Conservation (phyloP, 305 asterid genomes). For the Fraxinus albicans region DNA sequence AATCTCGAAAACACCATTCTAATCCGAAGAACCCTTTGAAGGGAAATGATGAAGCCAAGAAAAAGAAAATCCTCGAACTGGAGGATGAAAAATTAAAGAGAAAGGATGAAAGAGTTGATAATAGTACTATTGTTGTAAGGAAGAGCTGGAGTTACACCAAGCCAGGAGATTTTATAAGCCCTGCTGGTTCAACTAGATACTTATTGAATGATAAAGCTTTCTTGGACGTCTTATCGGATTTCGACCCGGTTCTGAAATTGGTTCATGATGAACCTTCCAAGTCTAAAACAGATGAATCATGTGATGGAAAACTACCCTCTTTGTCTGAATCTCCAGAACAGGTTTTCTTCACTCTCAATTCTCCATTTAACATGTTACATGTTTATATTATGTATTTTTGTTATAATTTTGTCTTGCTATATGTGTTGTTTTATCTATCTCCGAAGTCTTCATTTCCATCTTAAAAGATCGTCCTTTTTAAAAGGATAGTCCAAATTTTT, state of each 20-base stretch:
- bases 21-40: slow-evolving; percentile 11
- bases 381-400: background rate
- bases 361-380: background rate
- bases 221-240: slow-evolving; percentile 37
- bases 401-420: background rate
- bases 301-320: slow-evolving; percentile 22
- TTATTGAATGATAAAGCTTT: slow-evolving; percentile 54
- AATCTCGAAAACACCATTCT: slow-evolving; percentile 25
- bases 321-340: slow-evolving; percentile 35
- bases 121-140: slow-evolving; percentile 1
- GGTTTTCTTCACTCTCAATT: slow-evolving; percentile 29
- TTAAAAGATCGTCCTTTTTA: background rate
- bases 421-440: background rate
- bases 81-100: background rate
- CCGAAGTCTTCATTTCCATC: background rate
- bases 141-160: slow-evolving; percentile 61
- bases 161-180: slow-evolving; percentile 67
- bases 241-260: slow-evolving; percentile 35
- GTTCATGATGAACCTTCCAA: slow-evolving; percentile 25
- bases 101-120: background rate
- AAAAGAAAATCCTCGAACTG: background rate
- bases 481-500: background rate
- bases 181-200: slow-evolving; percentile 68
- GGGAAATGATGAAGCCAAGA: slow-evolving; percentile 25
- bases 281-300: slow-evolving; percentile 26